Conservation (phyloP, 495 filamentous ascomycete species). For the Amniculicola lignicola region DNA sequence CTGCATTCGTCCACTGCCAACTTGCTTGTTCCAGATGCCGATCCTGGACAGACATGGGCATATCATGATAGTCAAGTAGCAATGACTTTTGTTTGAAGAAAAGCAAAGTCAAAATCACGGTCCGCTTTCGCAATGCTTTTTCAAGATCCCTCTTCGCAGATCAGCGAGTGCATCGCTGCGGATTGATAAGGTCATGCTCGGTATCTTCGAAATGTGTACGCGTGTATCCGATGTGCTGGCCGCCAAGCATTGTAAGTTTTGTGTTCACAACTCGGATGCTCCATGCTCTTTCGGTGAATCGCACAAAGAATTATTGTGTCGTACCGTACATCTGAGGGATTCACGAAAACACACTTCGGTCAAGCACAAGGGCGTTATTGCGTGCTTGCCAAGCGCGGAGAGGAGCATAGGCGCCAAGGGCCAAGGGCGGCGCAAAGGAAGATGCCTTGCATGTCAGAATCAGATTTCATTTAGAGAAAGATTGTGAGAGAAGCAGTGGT, state of each 20-base stretch:
- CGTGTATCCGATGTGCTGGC: slow-evolving; percentile 13
- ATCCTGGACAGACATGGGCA: not conserved
- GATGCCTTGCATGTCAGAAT: not conserved
- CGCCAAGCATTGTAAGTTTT: slow-evolving; percentile 11
- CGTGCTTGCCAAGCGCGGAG: slow-evolving; percentile 24
- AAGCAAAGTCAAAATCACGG: not conserved
- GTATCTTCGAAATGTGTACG: not conserved
- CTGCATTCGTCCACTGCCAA: not conserved
- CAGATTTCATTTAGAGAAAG: not conserved
- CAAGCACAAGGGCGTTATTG: not conserved
- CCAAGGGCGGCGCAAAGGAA: slow-evolving; percentile 23
- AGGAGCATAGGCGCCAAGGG: slow-evolving; percentile 12
- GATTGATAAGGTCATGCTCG: not conserved
- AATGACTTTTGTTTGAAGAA: no score
- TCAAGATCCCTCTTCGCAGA: not conserved
- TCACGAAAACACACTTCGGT: not conserved
- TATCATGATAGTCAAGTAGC: not conserved
- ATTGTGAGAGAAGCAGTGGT: slow-evolving; percentile 1
- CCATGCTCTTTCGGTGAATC: not conserved
- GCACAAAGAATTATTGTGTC: not conserved
- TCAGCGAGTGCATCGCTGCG: not conserved
- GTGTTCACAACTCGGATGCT: not conserved
- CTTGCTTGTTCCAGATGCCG: not conserved
- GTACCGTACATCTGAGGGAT: not conserved
- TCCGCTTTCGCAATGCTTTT: not conserved